Base-by-base conservation (phyloP, 23 red algal genomes). In the Agarophyton chilense region DNA sequence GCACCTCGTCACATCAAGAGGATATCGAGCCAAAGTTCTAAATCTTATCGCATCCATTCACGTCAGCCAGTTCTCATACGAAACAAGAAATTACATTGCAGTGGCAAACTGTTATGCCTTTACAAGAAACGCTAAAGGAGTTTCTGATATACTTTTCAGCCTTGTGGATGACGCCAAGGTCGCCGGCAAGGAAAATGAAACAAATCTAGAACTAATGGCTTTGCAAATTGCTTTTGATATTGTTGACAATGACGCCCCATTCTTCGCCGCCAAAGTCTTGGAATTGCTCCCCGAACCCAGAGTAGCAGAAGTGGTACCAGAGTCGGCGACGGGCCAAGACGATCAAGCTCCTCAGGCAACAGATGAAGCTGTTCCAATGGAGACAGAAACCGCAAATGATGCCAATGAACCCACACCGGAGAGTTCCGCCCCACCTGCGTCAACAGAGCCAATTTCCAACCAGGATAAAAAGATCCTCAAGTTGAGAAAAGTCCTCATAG, bases 151-250 rank as follows among this genome's bases (percentile, higher is more conserved):
- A 64, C 86, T 98, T 21, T 10, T 80, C 28, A 53, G 41, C 22
- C 72, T 94, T 66, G 70, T 94, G 16, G 45, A 49, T 24, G 52
- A 82, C 24, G 65, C 57, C 16, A 45, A 28, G 17, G 84, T 78
- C 78, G 60, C 29, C 18, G 72, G 57, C 45, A 79, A 78, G 77
- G 72, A 92, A 28, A 86, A 79, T 47, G 91, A 79, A 35, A 46
- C 54, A 36, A 60, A 87, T 45, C 61, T 85, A 10, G 91, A 94
- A 44, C 39, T 98, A 29, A 89, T 82, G 51, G 91, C 91, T 60
- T 31, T 98, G 68, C 97, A 99, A 66, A 99, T 99, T 52, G 94
- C 78, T 17, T 96, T 99, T 77, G 91, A 99, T 36, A 82, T 99
- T 79, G 90, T 90, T 43, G 97, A 99, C 62, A 93, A 94, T 29